phyloP scores from a whole-genome alignment of 164 flowering plant species.

The Aristolochia californica region DNA sequence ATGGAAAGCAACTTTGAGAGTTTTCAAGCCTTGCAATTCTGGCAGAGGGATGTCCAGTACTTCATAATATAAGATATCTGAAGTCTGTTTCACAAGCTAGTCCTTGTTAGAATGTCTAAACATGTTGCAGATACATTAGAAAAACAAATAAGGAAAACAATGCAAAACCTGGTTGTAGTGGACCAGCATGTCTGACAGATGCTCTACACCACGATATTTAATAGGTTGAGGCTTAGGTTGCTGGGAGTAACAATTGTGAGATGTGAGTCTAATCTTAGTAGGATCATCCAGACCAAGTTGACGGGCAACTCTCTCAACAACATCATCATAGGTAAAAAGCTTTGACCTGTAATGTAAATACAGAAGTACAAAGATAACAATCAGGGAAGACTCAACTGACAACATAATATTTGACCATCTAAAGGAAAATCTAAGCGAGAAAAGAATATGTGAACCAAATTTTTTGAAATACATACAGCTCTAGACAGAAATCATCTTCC shows the following conservation, averaged over 20 bases:
- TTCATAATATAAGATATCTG: constrained; percentile 91
- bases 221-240: constrained; percentile 94
- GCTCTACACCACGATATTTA: constrained; percentile 80
- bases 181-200: constrained; percentile 76
- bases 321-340: constrained; percentile 76
- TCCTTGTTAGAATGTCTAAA: not conserved
- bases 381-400: not conserved
- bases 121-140: not conserved
- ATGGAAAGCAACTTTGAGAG: constrained; percentile 83
- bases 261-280: constrained; percentile 79
- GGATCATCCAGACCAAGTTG: constrained; percentile 82
- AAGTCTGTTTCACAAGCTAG: constrained; percentile 35
- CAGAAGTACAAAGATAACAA: not conserved
- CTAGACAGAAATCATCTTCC: constrained; percentile 83
- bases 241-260: constrained; percentile 93
- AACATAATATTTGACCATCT: not conserved
- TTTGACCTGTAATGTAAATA: constrained; percentile 52
- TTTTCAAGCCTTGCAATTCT: constrained; percentile 83
- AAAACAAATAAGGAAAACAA: not conserved
- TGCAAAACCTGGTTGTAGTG: constrained; percentile 80
- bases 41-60: constrained; percentile 91
- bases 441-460: not conserved
- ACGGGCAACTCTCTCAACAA: constrained; percentile 77
- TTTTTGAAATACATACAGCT: constrained; percentile 48
- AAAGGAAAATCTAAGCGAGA: not conserved